These are phyloP conservation scores for Oenanthe sinensis DNA, from an alignment of 129 eudicot species.

Conservation along the genomic window DNA sequence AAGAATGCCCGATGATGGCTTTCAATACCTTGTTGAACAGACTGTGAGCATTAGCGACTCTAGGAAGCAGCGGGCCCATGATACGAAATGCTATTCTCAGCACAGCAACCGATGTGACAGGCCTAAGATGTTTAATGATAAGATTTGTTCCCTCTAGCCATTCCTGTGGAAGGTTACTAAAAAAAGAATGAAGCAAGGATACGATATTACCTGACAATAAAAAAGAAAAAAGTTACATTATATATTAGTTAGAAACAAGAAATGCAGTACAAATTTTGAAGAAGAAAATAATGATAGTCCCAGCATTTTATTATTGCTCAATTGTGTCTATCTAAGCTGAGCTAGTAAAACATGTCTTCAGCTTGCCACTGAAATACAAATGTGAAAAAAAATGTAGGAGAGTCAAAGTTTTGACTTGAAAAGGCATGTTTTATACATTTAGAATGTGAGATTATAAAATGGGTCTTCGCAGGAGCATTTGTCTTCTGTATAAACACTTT, in stretches of 20 bases:
- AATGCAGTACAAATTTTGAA: background rate
- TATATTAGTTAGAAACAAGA: conserved; percentile 1
- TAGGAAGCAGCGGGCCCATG: conserved; percentile 83
- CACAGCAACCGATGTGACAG: conserved; percentile 76
- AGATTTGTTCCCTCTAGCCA: conserved; percentile 96
- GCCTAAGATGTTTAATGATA: conserved; percentile 76
- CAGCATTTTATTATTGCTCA: background rate
- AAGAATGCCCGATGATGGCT: background rate
- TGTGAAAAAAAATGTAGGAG: background rate
- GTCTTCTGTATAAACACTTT: background rate
- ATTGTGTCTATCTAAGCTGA: background rate
- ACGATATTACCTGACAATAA: conserved; percentile 65
- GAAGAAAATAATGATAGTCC: background rate
- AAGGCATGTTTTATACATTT: background rate
- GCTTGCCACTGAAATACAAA: background rate
- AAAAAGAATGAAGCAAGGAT: conserved; percentile 79
- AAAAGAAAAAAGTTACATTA: conserved; percentile 5
- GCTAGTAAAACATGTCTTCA: background rate
- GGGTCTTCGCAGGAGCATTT: background rate
- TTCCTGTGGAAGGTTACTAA: conserved; percentile 88
- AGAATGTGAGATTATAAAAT: background rate
- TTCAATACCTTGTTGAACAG: conserved; percentile 74
- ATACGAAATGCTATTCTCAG: conserved; percentile 89
- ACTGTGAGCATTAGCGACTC: conserved; percentile 80
- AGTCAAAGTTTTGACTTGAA: background rate